Conservation (phyloP, 495 filamentous ascomycete genomes). For the Xylaria telfairii region DNA sequence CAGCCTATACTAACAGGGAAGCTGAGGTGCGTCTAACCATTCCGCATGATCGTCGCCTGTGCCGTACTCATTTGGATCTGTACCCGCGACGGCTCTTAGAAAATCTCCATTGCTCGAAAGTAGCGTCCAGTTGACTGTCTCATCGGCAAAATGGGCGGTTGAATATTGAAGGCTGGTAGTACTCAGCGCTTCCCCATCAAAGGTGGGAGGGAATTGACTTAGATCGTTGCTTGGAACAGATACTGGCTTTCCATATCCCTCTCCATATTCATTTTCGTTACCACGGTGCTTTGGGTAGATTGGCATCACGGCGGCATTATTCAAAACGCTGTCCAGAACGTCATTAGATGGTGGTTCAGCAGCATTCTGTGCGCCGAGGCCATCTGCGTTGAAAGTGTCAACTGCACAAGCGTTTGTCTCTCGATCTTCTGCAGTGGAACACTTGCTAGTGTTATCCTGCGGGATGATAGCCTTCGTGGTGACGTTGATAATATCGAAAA, state of each 20-base stretch:
- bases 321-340: slow-evolving; percentile 1
- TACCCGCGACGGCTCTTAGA: not conserved
- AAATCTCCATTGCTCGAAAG: slow-evolving; percentile 5
- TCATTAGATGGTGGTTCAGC: not conserved
- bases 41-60: not conserved
- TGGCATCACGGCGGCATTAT: slow-evolving; percentile 6
- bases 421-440: slow-evolving; percentile 1
- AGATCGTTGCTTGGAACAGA: slow-evolving; percentile 8
- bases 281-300: not conserved
- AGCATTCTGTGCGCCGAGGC: slow-evolving; percentile 8
- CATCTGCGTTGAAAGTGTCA: slow-evolving; percentile 10
- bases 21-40: not conserved
- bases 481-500: slow-evolving; percentile 40
- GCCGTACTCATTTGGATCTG: not conserved
- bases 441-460: not conserved
- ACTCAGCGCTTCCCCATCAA: not conserved
- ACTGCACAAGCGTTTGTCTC: not conserved
- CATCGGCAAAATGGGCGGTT: not conserved
- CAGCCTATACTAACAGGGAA: not conserved
- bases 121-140: slow-evolving; percentile 4
- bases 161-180: not conserved
- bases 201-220: slow-evolving; percentile 2
- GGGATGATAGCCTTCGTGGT: slow-evolving; percentile 23
- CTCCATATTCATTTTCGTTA: not conserved
- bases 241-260: slow-evolving; percentile 13